phyloP scores from a whole-genome alignment of 495 filamentous ascomycete species.

The Lentithecium fluviatile region DNA sequence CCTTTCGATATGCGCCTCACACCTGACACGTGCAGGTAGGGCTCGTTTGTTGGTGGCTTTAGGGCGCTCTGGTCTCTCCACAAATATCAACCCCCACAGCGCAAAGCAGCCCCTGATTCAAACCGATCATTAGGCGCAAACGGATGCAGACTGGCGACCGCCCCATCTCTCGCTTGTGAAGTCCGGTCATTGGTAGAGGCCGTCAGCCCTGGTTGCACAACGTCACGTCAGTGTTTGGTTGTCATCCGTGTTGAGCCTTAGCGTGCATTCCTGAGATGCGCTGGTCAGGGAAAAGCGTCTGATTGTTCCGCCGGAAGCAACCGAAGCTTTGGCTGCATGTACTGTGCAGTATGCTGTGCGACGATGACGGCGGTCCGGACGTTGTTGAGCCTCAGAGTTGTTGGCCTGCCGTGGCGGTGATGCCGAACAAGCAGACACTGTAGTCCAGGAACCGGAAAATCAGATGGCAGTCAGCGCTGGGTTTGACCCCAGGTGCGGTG shows the following conservation, averaged over 20 bases:
- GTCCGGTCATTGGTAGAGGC: neutral
- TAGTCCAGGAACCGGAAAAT: too few species aligned
- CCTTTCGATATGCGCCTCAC: neutral
- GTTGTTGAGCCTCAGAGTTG: neutral
- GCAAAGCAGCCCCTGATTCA: slow-evolving; percentile 18
- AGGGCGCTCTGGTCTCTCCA: too few species aligned
- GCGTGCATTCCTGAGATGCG: slow-evolving; percentile 20
- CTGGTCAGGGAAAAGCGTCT: slow-evolving; percentile 6
- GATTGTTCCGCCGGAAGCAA: slow-evolving; percentile 34
- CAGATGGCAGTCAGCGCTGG: too few species aligned
- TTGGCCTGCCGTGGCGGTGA: slow-evolving; percentile 4
- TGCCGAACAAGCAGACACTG: neutral
- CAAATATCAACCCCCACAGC: neutral
- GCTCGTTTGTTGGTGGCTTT: too few species aligned
- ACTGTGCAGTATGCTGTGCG: neutral
- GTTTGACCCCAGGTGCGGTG: too few species aligned
- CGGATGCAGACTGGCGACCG: neutral
- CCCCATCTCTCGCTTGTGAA: slow-evolving; percentile 1
- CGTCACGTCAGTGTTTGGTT: slow-evolving; percentile 24
- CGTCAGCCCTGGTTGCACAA: slow-evolving; percentile 13
- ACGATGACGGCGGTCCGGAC: slow-evolving; percentile 1
- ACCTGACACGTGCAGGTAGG: too few species aligned
- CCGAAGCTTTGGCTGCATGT: slow-evolving; percentile 33
- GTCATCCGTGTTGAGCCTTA: slow-evolving; percentile 11
- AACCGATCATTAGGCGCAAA: neutral